Conservation (phyloP, 441 rosid species). For the Arabidopsis lyrata region DNA sequence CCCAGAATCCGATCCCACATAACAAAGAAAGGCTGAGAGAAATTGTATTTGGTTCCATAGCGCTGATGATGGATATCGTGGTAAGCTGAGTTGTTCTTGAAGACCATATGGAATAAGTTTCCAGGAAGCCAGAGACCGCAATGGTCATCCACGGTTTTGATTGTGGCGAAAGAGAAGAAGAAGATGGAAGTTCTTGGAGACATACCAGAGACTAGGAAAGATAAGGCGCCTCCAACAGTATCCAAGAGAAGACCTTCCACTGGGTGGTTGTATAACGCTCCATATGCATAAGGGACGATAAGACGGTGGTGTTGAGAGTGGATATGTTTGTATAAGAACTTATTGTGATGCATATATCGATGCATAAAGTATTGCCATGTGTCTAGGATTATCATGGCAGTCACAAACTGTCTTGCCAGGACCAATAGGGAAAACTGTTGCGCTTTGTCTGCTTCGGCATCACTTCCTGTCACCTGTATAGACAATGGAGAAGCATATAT, state of each 20-base stretch:
- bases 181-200: constrained; percentile 34
- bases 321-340: constrained; percentile 37
- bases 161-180: constrained; percentile 39
- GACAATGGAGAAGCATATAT: constrained; percentile 9
- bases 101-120: constrained; percentile 29
- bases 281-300: constrained; percentile 15
- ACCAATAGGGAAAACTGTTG: constrained; percentile 3
- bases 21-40: constrained; percentile 42
- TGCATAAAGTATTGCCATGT: constrained; percentile 41
- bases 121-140: constrained; percentile 37
- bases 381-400: constrained; percentile 31
- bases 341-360: constrained; percentile 36
- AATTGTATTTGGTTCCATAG: constrained; percentile 34
- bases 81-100: constrained; percentile 33
- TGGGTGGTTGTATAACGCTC: constrained; percentile 35
- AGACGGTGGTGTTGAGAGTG: constrained; percentile 39
- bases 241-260: constrained; percentile 31
- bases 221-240: constrained; percentile 27
- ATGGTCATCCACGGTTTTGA: constrained; percentile 32
- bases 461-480: constrained; percentile 33
- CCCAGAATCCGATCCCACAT: constrained; percentile 42
- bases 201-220: constrained; percentile 39
- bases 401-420: constrained; percentile 24
- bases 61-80: constrained; percentile 41
- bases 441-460: constrained; percentile 1